These are phyloP conservation scores for Cutaneotrichosporon curvatum DNA, from an alignment of 1,284 basidiomycete species.

Conservation along the genomic window DNA sequence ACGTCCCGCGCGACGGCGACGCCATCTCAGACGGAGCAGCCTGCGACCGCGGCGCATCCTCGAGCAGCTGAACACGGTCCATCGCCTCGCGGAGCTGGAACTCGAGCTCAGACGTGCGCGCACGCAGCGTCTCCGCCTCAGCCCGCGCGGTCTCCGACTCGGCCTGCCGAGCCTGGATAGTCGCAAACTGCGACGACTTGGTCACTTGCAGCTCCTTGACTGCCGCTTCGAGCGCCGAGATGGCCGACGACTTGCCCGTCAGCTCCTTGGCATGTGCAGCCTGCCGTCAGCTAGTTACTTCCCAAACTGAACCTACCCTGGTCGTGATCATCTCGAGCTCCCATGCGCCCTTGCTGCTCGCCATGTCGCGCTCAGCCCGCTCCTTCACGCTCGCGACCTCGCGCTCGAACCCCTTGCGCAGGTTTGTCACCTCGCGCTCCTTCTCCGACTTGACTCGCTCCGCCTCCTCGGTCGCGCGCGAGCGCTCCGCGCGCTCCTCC, in stretches of 20 bases:
- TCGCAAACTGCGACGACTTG: slow-evolving; percentile 72
- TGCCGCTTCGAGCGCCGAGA: slow-evolving; percentile 62
- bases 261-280: slow-evolving; percentile 63
- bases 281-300: slow-evolving; percentile 47
- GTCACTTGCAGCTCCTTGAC: slow-evolving; percentile 61
- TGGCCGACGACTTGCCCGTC: slow-evolving; percentile 56
- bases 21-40: too few relatives aligned
- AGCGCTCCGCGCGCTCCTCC: slow-evolving; percentile 59
- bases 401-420: slow-evolving; percentile 68
- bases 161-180: slow-evolving; percentile 73
- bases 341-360: slow-evolving; percentile 59
- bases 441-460: slow-evolving; percentile 54
- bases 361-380: slow-evolving; percentile 62
- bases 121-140: slow-evolving; percentile 64
- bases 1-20: slow-evolving; percentile 10
- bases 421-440: slow-evolving; percentile 60
- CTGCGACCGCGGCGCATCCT: slow-evolving; percentile 49
- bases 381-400: slow-evolving; percentile 61
- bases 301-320: slow-evolving; percentile 53
- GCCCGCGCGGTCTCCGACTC: slow-evolving; percentile 74
- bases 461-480: slow-evolving; percentile 42
- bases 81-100: slow-evolving; percentile 73
- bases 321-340: slow-evolving; percentile 66
- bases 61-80: slow-evolving; percentile 62
- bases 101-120: slow-evolving; percentile 70